These are phyloP conservation scores for Amaranthus cruentus DNA, from an alignment of 148 eudicot genomes.

Conservation along the genomic window DNA sequence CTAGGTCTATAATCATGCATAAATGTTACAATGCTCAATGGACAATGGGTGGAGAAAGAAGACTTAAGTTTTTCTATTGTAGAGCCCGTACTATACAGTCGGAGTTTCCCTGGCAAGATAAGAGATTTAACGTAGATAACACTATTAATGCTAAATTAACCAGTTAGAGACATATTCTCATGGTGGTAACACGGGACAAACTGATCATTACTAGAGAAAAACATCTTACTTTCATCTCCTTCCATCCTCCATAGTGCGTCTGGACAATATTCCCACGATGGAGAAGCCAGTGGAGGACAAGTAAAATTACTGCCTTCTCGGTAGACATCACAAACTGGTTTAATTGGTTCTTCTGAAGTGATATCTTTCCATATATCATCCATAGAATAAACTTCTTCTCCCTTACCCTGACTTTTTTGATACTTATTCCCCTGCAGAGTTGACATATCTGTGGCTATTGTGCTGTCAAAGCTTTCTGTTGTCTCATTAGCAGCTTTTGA, in stretches of 20 bases:
- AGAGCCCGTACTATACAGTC: constrained; percentile 27
- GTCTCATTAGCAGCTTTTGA: constrained; percentile 25
- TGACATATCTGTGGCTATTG: constrained; percentile 28
- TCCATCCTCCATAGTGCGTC: constrained; percentile 47
- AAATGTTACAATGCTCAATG: constrained; percentile 19
- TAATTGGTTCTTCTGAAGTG: constrained; percentile 44
- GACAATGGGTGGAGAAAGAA: constrained; percentile 21
- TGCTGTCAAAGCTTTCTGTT: constrained; percentile 25
- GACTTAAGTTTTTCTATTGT: constrained; percentile 24
- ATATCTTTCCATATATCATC: constrained; percentile 94
- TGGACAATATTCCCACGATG: constrained; percentile 61
- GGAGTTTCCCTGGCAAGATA: constrained; percentile 28
- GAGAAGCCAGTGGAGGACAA: constrained; percentile 44
- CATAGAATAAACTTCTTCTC: constrained; percentile 40
- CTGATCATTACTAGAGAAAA: constrained; percentile 33
- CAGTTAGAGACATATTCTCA: constrained; percentile 21
- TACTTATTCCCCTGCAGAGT: constrained; percentile 30
- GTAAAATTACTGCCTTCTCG: constrained; percentile 30
- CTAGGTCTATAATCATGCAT: constrained; percentile 15
- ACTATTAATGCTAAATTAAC: constrained; percentile 24
- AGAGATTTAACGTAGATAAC: constrained; percentile 18
- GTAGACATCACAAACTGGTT: constrained; percentile 31
- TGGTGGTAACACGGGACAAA: constrained; percentile 27
- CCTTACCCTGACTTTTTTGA: constrained; percentile 16
- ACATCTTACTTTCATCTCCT: constrained; percentile 43